Conservation (phyloP, 371 early-diverging fungal species). For the Mucor lusitanicus region DNA sequence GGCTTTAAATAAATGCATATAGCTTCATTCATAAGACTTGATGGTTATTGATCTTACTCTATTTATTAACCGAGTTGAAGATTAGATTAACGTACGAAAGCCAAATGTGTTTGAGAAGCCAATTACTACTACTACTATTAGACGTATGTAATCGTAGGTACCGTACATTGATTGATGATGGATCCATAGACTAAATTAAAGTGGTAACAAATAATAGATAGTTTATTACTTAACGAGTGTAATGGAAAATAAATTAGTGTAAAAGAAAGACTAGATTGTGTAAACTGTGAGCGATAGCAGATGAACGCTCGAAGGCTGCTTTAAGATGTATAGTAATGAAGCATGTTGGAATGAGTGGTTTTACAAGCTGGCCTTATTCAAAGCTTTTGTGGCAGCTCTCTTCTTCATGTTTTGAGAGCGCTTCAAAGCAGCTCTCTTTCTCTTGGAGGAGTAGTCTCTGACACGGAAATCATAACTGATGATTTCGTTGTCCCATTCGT, state of each 20-base stretch:
- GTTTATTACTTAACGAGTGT: not conserved
- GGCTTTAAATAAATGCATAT: too few relatives aligned
- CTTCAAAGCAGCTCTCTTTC: not conserved
- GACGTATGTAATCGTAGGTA: too few relatives aligned
- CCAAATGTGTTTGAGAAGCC: too few relatives aligned
- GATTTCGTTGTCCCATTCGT: constrained; percentile 13
- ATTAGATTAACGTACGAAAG: too few relatives aligned
- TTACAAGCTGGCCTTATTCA: not conserved
- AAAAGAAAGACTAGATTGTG: not conserved
- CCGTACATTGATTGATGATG: not conserved
- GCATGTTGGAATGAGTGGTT: not conserved
- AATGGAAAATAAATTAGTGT: not conserved
- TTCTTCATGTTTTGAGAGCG: not conserved
- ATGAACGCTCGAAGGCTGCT: not conserved
- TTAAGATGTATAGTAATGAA: not conserved
- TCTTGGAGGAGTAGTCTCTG: not conserved
- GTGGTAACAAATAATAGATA: not conserved
- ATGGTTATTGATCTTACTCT: too few relatives aligned
- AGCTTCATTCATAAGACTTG: too few relatives aligned
- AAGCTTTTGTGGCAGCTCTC: not conserved
- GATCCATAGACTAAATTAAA: not conserved
- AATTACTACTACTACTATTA: too few relatives aligned
- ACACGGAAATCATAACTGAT: constrained; percentile 12
- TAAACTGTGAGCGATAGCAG: constrained; percentile 6
- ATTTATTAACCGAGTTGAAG: too few relatives aligned